phyloP scores from a whole-genome alignment of 2,329 filamentous ascomycete species.

The Graphium sp. region DNA sequence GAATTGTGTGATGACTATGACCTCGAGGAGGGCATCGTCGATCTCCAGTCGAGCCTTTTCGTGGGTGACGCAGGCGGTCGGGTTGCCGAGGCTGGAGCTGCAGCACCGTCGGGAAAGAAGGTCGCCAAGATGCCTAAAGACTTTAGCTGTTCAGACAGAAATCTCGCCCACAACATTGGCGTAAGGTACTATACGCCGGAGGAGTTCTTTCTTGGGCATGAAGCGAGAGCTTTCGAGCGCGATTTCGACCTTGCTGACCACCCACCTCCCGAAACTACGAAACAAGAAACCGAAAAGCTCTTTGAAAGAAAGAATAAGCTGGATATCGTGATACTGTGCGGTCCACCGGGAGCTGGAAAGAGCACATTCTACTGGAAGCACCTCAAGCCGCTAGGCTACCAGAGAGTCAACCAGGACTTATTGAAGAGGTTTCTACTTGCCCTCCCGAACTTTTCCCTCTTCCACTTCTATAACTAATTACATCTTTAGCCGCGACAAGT shows the following conservation, averaged over 20 bases:
- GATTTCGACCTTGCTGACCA: constrained; percentile 55
- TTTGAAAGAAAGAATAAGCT: constrained; percentile 44
- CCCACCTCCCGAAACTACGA: constrained; percentile 8
- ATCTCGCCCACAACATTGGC: constrained; percentile 74
- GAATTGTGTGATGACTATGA: constrained; percentile 41
- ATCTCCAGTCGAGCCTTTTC: constrained; percentile 60
- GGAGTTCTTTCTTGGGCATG: constrained; percentile 67
- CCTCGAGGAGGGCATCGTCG: constrained; percentile 39
- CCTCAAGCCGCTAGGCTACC: constrained; percentile 63
- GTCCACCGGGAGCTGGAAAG: constrained; percentile 80
- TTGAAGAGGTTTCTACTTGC: constrained; percentile 49
- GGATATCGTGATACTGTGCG: constrained; percentile 75
- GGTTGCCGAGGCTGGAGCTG: constrained; percentile 18
- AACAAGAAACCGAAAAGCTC: constrained; percentile 12
- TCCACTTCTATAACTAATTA: constrained; percentile 6
- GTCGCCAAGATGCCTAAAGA: constrained; percentile 25
- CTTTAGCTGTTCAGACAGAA: constrained; percentile 52
- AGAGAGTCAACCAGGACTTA: constrained; percentile 77
- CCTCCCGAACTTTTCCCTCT: too few species aligned
- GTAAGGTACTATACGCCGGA: constrained; percentile 76
- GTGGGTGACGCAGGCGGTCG: constrained; percentile 73
- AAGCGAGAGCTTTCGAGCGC: constrained; percentile 46
- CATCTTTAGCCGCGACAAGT: constrained; percentile 34
- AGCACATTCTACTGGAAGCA: constrained; percentile 76
- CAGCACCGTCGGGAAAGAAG: constrained; percentile 35